phyloP scores from a whole-genome alignment of 345 rosid species.

The Ailanthus altissimus region DNA sequence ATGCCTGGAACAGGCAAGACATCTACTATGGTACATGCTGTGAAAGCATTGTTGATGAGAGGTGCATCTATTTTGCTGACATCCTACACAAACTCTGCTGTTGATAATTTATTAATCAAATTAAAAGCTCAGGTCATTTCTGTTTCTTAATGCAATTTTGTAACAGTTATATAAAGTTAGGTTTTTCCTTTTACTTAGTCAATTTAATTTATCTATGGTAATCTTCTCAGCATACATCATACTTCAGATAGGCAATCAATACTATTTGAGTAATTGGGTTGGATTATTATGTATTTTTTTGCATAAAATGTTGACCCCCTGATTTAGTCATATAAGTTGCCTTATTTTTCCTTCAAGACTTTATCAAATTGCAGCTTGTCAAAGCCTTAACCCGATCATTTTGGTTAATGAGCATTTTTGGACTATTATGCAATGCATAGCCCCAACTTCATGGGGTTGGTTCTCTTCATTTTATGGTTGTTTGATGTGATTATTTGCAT shows the following conservation, averaged over 20 bases:
- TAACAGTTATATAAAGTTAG: conserved; percentile 12
- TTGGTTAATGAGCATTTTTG: neutral
- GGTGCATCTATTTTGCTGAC: conserved; percentile 95
- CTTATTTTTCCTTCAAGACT: neutral
- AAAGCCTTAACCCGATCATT: neutral
- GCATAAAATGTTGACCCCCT: neutral
- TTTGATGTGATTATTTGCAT: neutral
- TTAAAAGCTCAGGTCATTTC: conserved; percentile 86
- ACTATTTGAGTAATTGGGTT: neutral
- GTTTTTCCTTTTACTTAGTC: neutral
- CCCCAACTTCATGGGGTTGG: neutral
- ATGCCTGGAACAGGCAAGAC: conserved; percentile 99
- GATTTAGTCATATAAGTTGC: neutral
- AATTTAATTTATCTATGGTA: conserved; percentile 2
- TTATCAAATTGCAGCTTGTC: neutral
- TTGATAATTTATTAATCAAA: conserved; percentile 94
- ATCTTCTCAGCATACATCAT: neutral
- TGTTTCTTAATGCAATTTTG: conserved; percentile 25
- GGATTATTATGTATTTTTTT: conserved; percentile 3
- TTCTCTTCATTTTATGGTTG: neutral
- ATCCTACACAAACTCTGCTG: conserved; percentile 97
- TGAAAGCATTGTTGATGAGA: conserved; percentile 90
- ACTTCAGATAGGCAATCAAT: neutral
- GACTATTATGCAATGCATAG: neutral
- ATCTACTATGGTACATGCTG: conserved; percentile 95